A percentile compares a stretch with the other conserved stretches of the same genome.
phyloP scores from a whole-genome alignment of 164 flowering plant genomes.

The Dillenia suffruticosa region DNA sequence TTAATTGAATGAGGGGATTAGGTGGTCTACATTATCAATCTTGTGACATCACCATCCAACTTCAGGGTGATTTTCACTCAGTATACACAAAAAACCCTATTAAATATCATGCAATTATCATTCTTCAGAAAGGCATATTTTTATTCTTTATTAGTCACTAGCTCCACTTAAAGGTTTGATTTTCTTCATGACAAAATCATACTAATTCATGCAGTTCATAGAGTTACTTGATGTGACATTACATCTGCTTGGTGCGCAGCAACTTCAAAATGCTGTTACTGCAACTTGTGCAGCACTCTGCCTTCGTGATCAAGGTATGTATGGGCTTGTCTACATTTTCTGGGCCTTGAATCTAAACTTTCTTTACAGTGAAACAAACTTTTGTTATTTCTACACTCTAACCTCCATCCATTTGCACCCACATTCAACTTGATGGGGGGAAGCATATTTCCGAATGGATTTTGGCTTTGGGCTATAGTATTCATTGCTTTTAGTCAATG shows the following conservation, averaged over 20 bases:
- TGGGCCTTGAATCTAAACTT: too few species aligned
- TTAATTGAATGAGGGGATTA: conserved; percentile 34
- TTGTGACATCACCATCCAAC: conserved; percentile 59
- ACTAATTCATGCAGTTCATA: conserved; percentile 40
- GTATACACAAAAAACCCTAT: conserved; percentile 27
- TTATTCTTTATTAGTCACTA: background rate
- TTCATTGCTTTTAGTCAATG: too few species aligned
- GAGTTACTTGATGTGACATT: conserved; percentile 55
- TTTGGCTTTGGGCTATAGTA: too few species aligned
- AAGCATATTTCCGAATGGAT: too few species aligned
- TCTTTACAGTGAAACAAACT: too few species aligned
- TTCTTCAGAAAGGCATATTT: background rate
- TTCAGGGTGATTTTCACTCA: conserved; percentile 47
- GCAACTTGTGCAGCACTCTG: conserved; percentile 80
- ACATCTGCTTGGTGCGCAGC: conserved; percentile 76
- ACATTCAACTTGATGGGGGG: too few species aligned
- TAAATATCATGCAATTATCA: background rate
- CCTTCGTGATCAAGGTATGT: conserved; percentile 63
- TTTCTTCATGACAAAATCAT: background rate
- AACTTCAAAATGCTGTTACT: conserved; percentile 86
- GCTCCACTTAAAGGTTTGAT: background rate
- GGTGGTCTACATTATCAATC: conserved; percentile 47
- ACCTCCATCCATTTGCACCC: too few species aligned
- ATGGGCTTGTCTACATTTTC: too few species aligned
- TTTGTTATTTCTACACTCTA: too few species aligned